A percentile compares a stretch with the other conserved stretches of the same genome.
Evolutionary conservation across 2,329 filamentous ascomycete genomes (phyloP).

Genomic region (Alternaria alternata): DNA sequence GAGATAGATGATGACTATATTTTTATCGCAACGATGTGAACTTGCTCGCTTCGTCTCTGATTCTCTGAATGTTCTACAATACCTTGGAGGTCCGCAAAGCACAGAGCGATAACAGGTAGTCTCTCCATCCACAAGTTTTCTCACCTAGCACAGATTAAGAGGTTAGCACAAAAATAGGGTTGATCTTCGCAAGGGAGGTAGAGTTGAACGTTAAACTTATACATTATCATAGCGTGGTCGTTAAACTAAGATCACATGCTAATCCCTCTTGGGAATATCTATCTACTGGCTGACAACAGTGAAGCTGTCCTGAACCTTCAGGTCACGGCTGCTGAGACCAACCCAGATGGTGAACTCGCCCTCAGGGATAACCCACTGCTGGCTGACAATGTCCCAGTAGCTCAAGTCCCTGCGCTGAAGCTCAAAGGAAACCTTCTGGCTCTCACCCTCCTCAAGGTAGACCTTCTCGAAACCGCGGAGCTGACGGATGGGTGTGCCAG

Average conservation of each 20-base stretch:
- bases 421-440: slow-evolving; percentile 70
- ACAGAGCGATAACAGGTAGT: too few species aligned
- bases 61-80: too few species aligned
- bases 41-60: too few species aligned
- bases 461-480: slow-evolving; percentile 62
- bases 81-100: too few species aligned
- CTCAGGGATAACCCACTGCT: slow-evolving; percentile 77
- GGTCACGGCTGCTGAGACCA: slow-evolving; percentile 39
- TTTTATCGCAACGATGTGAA: too few species aligned
- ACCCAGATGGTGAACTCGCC: slow-evolving; percentile 47
- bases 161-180: background rate
- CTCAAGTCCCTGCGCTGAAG: slow-evolving; percentile 82
- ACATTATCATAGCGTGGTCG: slow-evolving; percentile 3
- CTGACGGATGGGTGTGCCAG: slow-evolving; percentile 59
- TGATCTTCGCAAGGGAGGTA: background rate
- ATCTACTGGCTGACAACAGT: slow-evolving; percentile 25
- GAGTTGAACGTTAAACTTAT: background rate
- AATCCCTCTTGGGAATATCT: background rate
- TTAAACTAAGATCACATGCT: background rate
- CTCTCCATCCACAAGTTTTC: too few species aligned
- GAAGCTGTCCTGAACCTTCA: slow-evolving; percentile 29
- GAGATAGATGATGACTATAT: too few species aligned
- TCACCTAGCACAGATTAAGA: background rate
- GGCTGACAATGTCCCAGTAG: slow-evolving; percentile 78
- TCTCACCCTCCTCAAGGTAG: slow-evolving; percentile 63